Conservation (phyloP, 2,329 filamentous ascomycete species). For the Paecilomyces sp. region DNA sequence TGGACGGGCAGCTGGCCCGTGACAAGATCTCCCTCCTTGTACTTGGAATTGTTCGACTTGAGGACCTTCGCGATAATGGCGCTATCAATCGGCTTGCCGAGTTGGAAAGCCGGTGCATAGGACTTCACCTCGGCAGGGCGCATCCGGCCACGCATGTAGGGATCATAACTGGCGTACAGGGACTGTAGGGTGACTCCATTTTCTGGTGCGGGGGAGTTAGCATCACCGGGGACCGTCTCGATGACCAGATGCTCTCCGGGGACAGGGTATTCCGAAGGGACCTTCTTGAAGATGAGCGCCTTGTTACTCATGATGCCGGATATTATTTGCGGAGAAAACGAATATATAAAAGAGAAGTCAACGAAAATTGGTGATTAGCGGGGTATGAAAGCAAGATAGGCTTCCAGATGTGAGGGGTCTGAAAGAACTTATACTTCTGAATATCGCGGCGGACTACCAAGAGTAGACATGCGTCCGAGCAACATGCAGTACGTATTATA, state of each 20-base stretch:
- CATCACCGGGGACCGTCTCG: constrained; percentile 62
- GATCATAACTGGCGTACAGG: constrained; percentile 71
- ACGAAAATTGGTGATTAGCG: neutral
- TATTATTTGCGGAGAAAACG: neutral
- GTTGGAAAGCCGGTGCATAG: constrained; percentile 57
- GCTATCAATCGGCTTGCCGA: constrained; percentile 60
- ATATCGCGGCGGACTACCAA: neutral
- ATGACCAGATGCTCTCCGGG: constrained; percentile 63
- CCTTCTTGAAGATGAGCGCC: constrained; percentile 63
- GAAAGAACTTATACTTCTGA: neutral
- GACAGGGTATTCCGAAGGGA: constrained; percentile 61
- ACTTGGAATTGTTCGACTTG: constrained; percentile 58
- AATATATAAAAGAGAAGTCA: neutral
- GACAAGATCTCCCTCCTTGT: constrained; percentile 61
- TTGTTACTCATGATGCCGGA: constrained; percentile 51
- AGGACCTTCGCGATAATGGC: constrained; percentile 60
- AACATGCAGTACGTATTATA: neutral
- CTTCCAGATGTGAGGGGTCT: neutral
- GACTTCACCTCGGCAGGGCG: constrained; percentile 57
- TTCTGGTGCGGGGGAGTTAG: constrained; percentile 45
- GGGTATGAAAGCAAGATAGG: neutral
- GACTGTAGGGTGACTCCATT: constrained; percentile 65
- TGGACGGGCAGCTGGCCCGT: constrained; percentile 52
- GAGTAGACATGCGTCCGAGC: neutral
- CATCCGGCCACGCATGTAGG: constrained; percentile 79